Conservation (phyloP, 1,284 basidiomycete genomes). For the Melampsora americana region DNA sequence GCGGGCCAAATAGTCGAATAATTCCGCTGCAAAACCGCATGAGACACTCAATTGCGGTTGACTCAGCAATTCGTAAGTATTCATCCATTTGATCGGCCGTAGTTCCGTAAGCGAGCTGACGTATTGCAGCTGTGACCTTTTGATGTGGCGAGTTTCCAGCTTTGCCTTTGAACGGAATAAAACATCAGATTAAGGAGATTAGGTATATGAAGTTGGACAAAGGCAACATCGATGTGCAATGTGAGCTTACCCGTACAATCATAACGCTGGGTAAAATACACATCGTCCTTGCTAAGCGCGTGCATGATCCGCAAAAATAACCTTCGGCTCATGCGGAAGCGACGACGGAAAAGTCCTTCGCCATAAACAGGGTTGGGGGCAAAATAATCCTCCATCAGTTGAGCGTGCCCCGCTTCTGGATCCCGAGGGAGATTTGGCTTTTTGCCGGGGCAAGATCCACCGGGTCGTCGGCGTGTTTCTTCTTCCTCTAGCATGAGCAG, state of each 20-base stretch:
- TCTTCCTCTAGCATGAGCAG: too few species aligned
- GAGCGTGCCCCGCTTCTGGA: too few species aligned
- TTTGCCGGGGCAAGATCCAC: too few species aligned
- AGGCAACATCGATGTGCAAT: too few species aligned
- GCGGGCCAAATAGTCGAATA: neutral
- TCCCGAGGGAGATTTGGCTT: too few species aligned
- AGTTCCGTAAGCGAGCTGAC: constrained; percentile 8
- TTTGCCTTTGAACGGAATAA: neutral
- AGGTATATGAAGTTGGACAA: neutral
- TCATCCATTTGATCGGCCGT: neutral
- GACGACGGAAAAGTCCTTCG: neutral
- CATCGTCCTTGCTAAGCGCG: constrained; percentile 6
- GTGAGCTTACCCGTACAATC: neutral
- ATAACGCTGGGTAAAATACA: constrained; percentile 23
- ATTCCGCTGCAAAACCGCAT: constrained; percentile 16
- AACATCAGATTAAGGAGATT: neutral
- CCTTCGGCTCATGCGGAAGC: neutral
- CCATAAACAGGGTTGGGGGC: too few species aligned
- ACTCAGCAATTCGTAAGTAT: constrained; percentile 24
- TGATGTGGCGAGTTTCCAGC: constrained; percentile 9
- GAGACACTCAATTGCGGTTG: constrained; percentile 18
- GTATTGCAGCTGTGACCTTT: constrained; percentile 10
- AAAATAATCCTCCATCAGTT: too few species aligned
- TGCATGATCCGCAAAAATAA: constrained; percentile 7
- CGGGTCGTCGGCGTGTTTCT: too few species aligned